Conservation (phyloP, 495 filamentous ascomycete species). For the Penicillium paxilli region DNA sequence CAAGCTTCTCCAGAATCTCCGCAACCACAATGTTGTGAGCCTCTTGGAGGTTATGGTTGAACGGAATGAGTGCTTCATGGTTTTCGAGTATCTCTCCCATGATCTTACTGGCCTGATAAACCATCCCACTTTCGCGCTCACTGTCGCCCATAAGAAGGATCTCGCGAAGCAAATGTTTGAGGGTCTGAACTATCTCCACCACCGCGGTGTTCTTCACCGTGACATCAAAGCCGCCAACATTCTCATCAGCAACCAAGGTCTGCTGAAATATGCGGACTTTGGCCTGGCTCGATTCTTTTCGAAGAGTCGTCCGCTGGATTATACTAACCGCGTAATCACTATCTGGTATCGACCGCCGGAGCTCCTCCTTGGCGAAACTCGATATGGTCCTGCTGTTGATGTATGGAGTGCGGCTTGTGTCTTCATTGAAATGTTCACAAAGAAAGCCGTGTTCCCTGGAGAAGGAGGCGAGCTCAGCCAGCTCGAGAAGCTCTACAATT, state of each 20-base stretch:
- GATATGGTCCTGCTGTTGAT: slow-evolving; percentile 92
- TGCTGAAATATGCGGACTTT: slow-evolving; percentile 94
- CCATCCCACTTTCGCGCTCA: slow-evolving; percentile 88
- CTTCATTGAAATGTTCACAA: slow-evolving; percentile 94
- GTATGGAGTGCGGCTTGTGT: slow-evolving; percentile 99
- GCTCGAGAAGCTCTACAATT: slow-evolving; percentile 89
- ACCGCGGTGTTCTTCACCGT: slow-evolving; percentile 88
- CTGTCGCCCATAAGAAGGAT: slow-evolving; percentile 87
- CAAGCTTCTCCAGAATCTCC: slow-evolving; percentile 92
- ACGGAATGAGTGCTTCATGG: slow-evolving; percentile 98
- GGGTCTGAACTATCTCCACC: slow-evolving; percentile 91
- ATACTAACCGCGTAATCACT: slow-evolving; percentile 98
- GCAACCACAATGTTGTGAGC: slow-evolving; percentile 85
- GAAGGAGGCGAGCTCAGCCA: slow-evolving; percentile 94
- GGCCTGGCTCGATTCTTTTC: slow-evolving; percentile 96
- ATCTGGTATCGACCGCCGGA: slow-evolving; percentile 94
- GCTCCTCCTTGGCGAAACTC: slow-evolving; percentile 88
- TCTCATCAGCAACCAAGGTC: slow-evolving; percentile 81
- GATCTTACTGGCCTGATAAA: slow-evolving; percentile 88
- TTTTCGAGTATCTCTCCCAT: slow-evolving; percentile 97
- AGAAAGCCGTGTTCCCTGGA: slow-evolving; percentile 92
- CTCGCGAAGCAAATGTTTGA: slow-evolving; percentile 92
- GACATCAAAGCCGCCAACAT: slow-evolving; percentile 97
- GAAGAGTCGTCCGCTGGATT: slow-evolving; percentile 89
- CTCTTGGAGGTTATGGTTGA: slow-evolving; percentile 93